phyloP scores from a whole-genome alignment of 345 rosid genomes.

The Gossypium anomalum region DNA sequence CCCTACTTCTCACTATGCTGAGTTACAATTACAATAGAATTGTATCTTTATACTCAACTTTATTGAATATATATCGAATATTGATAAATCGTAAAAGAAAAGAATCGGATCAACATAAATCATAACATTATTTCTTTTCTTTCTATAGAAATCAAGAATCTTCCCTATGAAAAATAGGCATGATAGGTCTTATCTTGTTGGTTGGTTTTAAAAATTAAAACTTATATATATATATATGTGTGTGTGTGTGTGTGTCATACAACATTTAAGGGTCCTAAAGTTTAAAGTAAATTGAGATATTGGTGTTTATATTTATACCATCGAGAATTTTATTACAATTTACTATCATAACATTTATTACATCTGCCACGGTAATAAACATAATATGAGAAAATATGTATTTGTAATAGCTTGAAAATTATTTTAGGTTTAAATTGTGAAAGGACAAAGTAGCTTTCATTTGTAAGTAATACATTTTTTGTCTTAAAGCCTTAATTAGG shows the following conservation, averaged over 20 bases:
- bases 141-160: neutral
- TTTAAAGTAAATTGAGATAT: neutral
- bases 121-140: neutral
- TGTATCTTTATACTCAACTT: no score
- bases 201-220: neutral
- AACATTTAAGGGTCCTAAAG: neutral
- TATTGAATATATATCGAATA: neutral
- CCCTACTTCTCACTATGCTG: neutral
- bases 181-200: neutral
- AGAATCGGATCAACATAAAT: no score
- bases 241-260: no score
- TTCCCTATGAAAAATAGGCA: neutral
- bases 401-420: neutral
- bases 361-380: no score
- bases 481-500: slow-evolving; percentile 7
- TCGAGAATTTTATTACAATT: no score
- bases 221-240: neutral
- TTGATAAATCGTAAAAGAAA: neutral
- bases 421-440: neutral
- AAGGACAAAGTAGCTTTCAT: neutral
- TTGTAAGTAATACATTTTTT: neutral
- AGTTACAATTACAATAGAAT: neutral
- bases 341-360: no score
- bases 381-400: neutral
- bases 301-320: neutral